Evolutionary conservation across 352 stramenopile species (phyloP).

Genomic region (Globisporangium rhizosaccharum): DNA sequence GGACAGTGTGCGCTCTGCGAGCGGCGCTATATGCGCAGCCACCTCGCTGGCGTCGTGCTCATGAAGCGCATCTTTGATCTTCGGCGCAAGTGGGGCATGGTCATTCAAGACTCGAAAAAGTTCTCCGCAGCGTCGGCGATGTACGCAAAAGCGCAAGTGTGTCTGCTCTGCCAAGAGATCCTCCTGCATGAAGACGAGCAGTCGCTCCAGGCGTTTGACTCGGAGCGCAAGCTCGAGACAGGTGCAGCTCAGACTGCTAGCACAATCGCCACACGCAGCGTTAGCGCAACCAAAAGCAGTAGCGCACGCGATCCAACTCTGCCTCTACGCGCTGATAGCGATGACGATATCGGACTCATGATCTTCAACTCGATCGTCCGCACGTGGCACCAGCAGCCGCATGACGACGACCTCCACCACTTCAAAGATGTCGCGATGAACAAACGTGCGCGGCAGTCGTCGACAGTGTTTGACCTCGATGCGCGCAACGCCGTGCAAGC

Average conservation of each 20-base stretch:
- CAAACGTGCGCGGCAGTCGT: slow-evolving; percentile 42
- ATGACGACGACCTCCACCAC: slow-evolving; percentile 8
- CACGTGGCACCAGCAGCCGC: slow-evolving; percentile 23
- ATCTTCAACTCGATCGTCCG: slow-evolving; percentile 35
- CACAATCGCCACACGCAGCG: not conserved
- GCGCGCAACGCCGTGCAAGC: slow-evolving; percentile 30
- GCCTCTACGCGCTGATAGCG: not conserved
- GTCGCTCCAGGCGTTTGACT: slow-evolving; percentile 2
- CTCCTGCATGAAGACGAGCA: slow-evolving; percentile 27
- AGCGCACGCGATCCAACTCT: not conserved
- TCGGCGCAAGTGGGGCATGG: slow-evolving; percentile 35
- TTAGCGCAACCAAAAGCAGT: not conserved
- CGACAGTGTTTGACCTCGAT: slow-evolving; percentile 31
- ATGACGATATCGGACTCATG: slow-evolving; percentile 21
- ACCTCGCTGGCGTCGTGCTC: slow-evolving; percentile 31
- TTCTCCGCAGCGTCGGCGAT: slow-evolving; percentile 26
- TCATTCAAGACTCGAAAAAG: slow-evolving; percentile 43
- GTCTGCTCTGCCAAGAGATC: slow-evolving; percentile 41
- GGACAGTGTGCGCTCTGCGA: slow-evolving; percentile 37
- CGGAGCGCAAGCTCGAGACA: not conserved
- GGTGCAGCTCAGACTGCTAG: not conserved
- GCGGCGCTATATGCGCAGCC: slow-evolving; percentile 34
- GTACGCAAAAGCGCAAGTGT: slow-evolving; percentile 36
- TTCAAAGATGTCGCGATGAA: slow-evolving; percentile 33
- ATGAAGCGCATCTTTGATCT: slow-evolving; percentile 52